A percentile compares a stretch with the other conserved stretches of the same genome.
Conservation (phyloP, 768 basidiomycete species). For the Russula earlei region DNA sequence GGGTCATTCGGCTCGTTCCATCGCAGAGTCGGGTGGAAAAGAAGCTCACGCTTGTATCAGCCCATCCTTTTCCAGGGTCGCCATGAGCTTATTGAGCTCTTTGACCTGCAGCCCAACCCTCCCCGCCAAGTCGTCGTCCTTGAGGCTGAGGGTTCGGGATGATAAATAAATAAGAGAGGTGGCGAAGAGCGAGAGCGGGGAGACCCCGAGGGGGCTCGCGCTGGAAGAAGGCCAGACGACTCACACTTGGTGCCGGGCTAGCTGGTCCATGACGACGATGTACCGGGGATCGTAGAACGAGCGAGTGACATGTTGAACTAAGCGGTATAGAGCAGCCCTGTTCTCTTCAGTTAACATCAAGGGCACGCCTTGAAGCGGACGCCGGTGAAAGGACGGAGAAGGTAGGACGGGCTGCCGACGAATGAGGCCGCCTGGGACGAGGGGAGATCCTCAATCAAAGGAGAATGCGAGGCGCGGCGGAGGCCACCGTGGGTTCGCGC, state of each 20-base stretch:
- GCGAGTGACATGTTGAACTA: slow-evolving; percentile 89
- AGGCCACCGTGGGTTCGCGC: neutral
- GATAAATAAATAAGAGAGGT: slow-evolving; percentile 23
- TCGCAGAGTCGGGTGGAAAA: neutral
- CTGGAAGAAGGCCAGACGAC: slow-evolving; percentile 46
- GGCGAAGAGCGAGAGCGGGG: too few relatives aligned
- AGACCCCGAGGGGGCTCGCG: too few relatives aligned
- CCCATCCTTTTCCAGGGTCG: slow-evolving; percentile 67
- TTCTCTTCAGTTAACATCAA: slow-evolving; percentile 55
- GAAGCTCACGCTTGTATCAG: slow-evolving; percentile 63
- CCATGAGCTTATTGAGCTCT: slow-evolving; percentile 84
- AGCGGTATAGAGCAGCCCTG: slow-evolving; percentile 69
- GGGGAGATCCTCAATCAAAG: neutral
- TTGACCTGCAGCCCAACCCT: slow-evolving; percentile 83
- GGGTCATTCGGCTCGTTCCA: neutral
- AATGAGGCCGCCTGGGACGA: slow-evolving; percentile 1
- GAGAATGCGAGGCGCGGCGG: neutral
- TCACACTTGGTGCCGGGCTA: slow-evolving; percentile 90
- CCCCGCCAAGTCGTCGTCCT: slow-evolving; percentile 90
- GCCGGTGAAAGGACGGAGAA: neutral
- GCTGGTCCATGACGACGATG: slow-evolving; percentile 88
- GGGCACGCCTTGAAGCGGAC: slow-evolving; percentile 9
- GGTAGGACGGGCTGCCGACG: neutral
- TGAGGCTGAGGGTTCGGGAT: slow-evolving; percentile 52
- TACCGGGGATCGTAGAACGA: slow-evolving; percentile 92